These are phyloP conservation scores for Colletotrichum sp. DNA, from an alignment of 2,329 filamentous ascomycete species.

Conservation along the genomic window DNA sequence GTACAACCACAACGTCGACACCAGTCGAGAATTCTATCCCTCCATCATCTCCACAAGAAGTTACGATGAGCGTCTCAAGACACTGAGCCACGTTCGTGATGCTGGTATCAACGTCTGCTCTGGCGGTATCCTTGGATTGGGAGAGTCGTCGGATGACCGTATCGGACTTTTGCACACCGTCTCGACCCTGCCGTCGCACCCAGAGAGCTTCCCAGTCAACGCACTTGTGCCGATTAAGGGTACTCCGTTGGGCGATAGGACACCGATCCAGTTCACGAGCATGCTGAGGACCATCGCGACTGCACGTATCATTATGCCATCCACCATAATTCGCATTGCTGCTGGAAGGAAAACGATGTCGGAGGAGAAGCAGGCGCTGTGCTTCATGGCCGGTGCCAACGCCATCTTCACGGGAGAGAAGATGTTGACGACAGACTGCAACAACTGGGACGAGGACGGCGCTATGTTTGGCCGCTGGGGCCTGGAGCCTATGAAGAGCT, in stretches of 20 bases:
- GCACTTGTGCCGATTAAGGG: constrained; percentile 90
- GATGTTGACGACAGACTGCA: constrained; percentile 92
- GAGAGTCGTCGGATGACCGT: constrained; percentile 79
- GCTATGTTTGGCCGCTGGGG: constrained; percentile 87
- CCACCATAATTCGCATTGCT: constrained; percentile 85
- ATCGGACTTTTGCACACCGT: constrained; percentile 85
- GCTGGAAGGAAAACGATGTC: constrained; percentile 84
- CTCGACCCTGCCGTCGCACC: constrained; percentile 79
- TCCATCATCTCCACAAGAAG: constrained; percentile 83
- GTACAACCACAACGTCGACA: constrained; percentile 96
- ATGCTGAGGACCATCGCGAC: constrained; percentile 85
- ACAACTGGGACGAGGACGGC: constrained; percentile 88
- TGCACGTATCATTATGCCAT: constrained; percentile 81
- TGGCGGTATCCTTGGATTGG: constrained; percentile 85
- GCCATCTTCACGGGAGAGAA: constrained; percentile 96
- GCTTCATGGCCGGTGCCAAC: constrained; percentile 90
- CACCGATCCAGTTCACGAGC: constrained; percentile 76
- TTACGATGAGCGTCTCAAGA: constrained; percentile 86
- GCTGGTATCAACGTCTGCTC: constrained; percentile 91
- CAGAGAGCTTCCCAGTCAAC: constrained; percentile 91
- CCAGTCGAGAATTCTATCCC: constrained; percentile 87
- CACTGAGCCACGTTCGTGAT: constrained; percentile 79
- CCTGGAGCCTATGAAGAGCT: constrained; percentile 74
- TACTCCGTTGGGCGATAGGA: constrained; percentile 79
- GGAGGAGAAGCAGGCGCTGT: constrained; percentile 88